Conservation (phyloP, 768 basidiomycete species). For the Suillus fuscotomentosus region DNA sequence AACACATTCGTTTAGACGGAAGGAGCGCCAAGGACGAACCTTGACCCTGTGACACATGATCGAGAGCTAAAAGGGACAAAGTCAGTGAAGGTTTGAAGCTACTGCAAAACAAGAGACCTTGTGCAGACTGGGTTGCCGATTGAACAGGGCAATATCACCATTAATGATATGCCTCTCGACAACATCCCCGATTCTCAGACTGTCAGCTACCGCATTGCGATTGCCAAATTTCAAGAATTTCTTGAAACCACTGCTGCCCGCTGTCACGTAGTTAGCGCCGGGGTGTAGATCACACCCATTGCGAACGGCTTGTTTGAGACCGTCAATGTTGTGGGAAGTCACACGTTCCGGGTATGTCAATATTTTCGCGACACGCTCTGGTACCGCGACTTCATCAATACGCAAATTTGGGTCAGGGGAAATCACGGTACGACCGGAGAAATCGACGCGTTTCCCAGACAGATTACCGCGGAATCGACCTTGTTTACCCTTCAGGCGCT, state of each 20-base stretch:
- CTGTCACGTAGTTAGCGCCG: slow-evolving; percentile 91
- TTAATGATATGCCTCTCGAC: slow-evolving; percentile 95
- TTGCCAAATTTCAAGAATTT: slow-evolving; percentile 91
- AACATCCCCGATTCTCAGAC: slow-evolving; percentile 81
- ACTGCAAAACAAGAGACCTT: slow-evolving; percentile 49
- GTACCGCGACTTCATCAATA: slow-evolving; percentile 98
- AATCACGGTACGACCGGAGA: slow-evolving; percentile 97
- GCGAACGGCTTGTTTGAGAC: slow-evolving; percentile 70
- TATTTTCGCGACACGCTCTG: slow-evolving; percentile 91
- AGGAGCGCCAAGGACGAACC: slow-evolving; percentile 95
- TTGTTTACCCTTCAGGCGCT: slow-evolving; percentile 97
- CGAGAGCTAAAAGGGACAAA: slow-evolving; percentile 60
- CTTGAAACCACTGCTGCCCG: slow-evolving; percentile 76
- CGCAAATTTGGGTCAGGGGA: slow-evolving; percentile 98
- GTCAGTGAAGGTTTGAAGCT: slow-evolving; percentile 2
- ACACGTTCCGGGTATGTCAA: slow-evolving; percentile 97
- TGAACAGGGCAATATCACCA: slow-evolving; percentile 96
- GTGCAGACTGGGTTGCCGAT: slow-evolving; percentile 97
- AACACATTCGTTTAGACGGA: slow-evolving; percentile 97
- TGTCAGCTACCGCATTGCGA: slow-evolving; percentile 74
- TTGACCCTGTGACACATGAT: slow-evolving; percentile 99
- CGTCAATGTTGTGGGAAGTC: slow-evolving; percentile 84
- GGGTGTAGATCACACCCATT: slow-evolving; percentile 92
- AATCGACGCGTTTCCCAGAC: slow-evolving; percentile 98
- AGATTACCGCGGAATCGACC: slow-evolving; percentile 98